Conservation (phyloP, 176 grass and related monocot genomes). For the Zea mays region DNA sequence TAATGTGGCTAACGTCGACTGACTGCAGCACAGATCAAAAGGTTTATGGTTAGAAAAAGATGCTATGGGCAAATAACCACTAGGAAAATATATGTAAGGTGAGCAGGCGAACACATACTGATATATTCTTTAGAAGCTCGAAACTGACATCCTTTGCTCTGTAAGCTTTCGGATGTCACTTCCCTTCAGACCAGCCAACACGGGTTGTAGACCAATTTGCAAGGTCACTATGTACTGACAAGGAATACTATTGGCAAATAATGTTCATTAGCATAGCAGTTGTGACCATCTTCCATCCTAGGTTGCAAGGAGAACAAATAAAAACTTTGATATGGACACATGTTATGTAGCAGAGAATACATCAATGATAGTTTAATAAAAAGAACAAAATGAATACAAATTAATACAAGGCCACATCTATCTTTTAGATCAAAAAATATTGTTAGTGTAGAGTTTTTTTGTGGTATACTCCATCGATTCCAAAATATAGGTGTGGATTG, state of each 20-base stretch:
- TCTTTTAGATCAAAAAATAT: background rate
- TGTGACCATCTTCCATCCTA: slow-evolving; percentile 76
- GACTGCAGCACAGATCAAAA: slow-evolving; percentile 60
- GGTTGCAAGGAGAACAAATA: slow-evolving; percentile 58
- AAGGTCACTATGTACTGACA: slow-evolving; percentile 46
- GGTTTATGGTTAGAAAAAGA: slow-evolving; percentile 21
- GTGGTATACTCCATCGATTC: background rate
- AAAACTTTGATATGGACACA: background rate
- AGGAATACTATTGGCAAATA: slow-evolving; percentile 86
- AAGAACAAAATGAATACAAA: background rate
- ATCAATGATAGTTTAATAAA: background rate
- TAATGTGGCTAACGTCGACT: slow-evolving; percentile 72
- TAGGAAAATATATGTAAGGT: background rate
- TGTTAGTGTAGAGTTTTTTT: background rate
- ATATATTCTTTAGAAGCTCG: slow-evolving; percentile 81
- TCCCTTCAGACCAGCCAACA: slow-evolving; percentile 98
- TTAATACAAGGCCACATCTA: background rate
- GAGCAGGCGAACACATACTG: slow-evolving; percentile 49
- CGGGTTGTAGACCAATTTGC: slow-evolving; percentile 94
- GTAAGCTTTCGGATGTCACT: slow-evolving; percentile 97
- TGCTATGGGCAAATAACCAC: background rate
- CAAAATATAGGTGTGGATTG: background rate
- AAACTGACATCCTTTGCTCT: slow-evolving; percentile 74
- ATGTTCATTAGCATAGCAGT: slow-evolving; percentile 97
- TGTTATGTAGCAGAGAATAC: slow-evolving; percentile 9